Base-by-base conservation (phyloP, 495 filamentous ascomycete species). In the Talaromyces borbonicus region DNA sequence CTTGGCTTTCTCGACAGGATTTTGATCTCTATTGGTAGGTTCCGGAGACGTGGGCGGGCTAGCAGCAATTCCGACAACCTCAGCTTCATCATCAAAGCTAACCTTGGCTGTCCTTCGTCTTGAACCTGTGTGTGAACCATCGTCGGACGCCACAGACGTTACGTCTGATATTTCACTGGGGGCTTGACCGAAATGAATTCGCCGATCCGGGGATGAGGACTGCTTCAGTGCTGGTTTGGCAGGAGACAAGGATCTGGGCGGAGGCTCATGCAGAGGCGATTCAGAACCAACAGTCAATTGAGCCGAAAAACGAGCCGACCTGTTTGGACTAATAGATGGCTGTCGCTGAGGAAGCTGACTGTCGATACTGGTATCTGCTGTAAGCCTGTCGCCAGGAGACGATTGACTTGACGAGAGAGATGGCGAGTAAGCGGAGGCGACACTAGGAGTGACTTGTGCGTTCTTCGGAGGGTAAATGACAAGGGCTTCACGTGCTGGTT, bases 211-310 rank as follows among this genome's bases (percentile, higher is more conserved):
- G 2, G 75, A 77, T 7, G 84, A 74, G 16, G 79, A 66, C 33
- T 78, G 71, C 52, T 95, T 95, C 53, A 95, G 52, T 0, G 89
- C 89, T 11, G 89, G 90, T 56, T 95, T 95, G 4, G 77, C 80
- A 19, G 89, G 89, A 0, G 89, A 95, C 1, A 85, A 66, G 0
- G 89, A 89, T 39, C 89, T 74, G 15, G 83, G 78, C 12, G 84
- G 85, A 19, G 89, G 89, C 39, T 82, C 71, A 57, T 95, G 87
- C 48, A 75, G 64, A 15, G 67, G 58, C n/a, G 65, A 70, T 29
- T 63, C 67, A 1, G 62, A 43, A 5, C 62, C 60, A 61, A 82
- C 50, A 45, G 71, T 58, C 61, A 75, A 60, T 52, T 77, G 66
- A 45, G 73, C 58, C 1, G 83, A 80, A 51, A 95, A 95, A 47